Conservation (phyloP, 306 rosid species). For the Lagenaria siceraria region DNA sequence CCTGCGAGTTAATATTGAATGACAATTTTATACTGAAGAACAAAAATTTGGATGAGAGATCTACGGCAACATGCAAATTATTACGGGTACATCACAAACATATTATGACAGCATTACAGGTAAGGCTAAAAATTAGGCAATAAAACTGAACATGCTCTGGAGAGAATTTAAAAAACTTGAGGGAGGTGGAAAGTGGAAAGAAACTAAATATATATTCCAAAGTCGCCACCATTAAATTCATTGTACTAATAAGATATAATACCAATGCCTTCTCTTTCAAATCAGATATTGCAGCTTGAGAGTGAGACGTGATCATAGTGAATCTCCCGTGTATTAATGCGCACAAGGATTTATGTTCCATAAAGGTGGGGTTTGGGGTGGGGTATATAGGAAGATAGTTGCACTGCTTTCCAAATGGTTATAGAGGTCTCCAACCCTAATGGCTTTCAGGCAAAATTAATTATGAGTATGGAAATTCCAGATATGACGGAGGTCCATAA, state of each 20-base stretch:
- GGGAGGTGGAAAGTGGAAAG: neutral
- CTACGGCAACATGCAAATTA: neutral
- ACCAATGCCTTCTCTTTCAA: neutral
- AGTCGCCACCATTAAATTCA: neutral
- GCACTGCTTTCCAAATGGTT: neutral
- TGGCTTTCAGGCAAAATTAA: neutral
- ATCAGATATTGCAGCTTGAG: neutral
- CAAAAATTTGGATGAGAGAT: neutral
- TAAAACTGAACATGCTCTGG: neutral
- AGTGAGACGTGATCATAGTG: neutral
- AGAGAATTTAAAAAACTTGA: neutral
- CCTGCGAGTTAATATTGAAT: constrained; percentile 21
- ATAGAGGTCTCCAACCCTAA: neutral
- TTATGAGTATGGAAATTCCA: neutral
- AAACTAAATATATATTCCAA: neutral
- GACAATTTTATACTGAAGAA: neutral
- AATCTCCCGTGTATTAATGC: neutral
- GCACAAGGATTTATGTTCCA: neutral
- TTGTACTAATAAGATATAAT: neutral
- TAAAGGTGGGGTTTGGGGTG: neutral
- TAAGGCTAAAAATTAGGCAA: neutral
- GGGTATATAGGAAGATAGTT: neutral
- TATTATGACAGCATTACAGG: neutral
- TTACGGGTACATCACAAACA: constrained; percentile 3
- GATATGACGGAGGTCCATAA: neutral